Base-by-base conservation (phyloP, 768 basidiomycete species). In the Tubosaeta sp. region DNA sequence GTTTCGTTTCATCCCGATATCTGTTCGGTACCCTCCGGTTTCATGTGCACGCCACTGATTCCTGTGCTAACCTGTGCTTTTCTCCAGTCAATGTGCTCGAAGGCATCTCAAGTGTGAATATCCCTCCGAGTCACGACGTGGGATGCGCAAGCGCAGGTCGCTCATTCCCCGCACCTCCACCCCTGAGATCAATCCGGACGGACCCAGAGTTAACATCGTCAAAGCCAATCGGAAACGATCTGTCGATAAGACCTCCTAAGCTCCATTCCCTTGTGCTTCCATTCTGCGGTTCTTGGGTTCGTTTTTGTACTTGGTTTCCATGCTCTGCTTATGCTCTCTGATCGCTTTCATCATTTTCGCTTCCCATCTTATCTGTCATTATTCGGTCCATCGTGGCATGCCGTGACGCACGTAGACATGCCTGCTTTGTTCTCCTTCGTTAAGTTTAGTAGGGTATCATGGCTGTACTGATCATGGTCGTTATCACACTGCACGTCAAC, bases 101-200 rank as follows among this genome's bases (percentile, higher is more conserved):
- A 81, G 87, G 22, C 78, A 79, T 27, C 77, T 87, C 43, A 78
- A 73, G 50, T 89, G 87, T 64, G 83, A 83, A 59, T 88, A 86
- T 57, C 87, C 87, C 1, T 67, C 73, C 6, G 84, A 84, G 65
- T 87, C 84, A 58, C 75, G 84, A 31, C 76, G 87, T 16, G 87
- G 87, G 10, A 80, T 84, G 76, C 75, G 83, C 45, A 71, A 70
- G 60, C 67, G 71, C 66, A 40, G 59, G 64, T 66, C 70, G 70
- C 60, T 70, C 34, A 32, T 70, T 30, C 69, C 67, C 16, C 64
- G 69, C 19, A 59, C 56, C 18, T 56, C 60, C 4, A 69, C 66
- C 6, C 64, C 68, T 34, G 67, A 67, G n/a, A 51, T 52, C 39
- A 66, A 51, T 38, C 10, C 53, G 48, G 64, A 57, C 3, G 54